Evolutionary conservation across 192 early-diverging fungal genomes (phyloP).

Genomic region (Coemansia sp.): DNA sequence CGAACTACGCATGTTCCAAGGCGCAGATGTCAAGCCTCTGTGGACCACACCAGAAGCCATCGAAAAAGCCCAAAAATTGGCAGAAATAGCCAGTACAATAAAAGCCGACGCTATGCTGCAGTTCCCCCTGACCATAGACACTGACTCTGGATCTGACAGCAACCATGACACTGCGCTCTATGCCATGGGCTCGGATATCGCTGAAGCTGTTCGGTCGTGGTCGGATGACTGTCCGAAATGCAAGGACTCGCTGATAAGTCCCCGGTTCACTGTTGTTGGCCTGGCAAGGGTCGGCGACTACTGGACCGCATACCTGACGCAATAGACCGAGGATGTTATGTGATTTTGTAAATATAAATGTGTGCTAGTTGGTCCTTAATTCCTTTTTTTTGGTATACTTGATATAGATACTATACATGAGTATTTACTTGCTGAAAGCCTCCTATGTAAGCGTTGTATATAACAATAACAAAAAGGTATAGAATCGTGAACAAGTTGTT

Average conservation of each 20-base stretch:
- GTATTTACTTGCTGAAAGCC: no score
- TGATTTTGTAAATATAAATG: no score
- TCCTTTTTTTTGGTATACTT: no score
- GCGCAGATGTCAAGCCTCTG: not conserved
- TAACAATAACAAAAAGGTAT: no score
- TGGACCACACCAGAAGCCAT: constrained; percentile 2
- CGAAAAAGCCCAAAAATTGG: constrained; percentile 6
- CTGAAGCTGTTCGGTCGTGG: constrained; percentile 1
- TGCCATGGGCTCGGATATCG: constrained; percentile 8
- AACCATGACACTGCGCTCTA: not conserved
- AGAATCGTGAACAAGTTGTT: no score
- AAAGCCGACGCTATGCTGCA: not conserved
- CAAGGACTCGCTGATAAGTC: not conserved
- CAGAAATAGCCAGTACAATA: not conserved
- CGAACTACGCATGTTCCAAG: constrained; percentile 5
- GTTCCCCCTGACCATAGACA: not conserved
- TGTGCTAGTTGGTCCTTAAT: no score
- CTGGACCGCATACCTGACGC: constrained; percentile 9
- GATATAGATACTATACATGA: no score
- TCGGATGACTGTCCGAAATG: not conserved
- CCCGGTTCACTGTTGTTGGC: not conserved
- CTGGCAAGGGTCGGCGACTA: constrained; percentile 10
- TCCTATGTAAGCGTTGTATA: no score
- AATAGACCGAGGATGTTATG: no score
- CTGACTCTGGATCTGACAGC: not conserved